Conservation (phyloP, 345 rosid species). For the Eucalyptus curtisii region DNA sequence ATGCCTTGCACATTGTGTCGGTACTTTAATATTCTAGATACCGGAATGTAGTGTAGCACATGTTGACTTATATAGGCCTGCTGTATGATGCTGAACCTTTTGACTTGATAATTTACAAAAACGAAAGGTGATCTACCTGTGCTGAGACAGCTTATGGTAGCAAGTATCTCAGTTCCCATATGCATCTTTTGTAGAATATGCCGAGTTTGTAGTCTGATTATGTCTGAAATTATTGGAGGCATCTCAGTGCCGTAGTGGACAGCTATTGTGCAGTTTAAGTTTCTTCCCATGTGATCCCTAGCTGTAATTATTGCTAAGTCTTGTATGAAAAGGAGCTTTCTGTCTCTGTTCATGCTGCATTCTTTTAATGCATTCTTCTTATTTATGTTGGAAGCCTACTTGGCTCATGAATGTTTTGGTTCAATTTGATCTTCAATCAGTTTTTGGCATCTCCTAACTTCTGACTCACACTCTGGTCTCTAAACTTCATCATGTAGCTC, state of each 20-base stretch:
- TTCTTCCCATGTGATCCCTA: not conserved
- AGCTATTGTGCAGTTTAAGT: not conserved
- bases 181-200: not conserved
- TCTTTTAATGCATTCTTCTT: not conserved
- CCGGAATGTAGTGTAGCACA: not conserved
- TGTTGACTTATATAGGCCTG: not conserved
- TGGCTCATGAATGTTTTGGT: not conserved
- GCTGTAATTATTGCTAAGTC: not conserved
- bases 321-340: not conserved
- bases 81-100: not conserved
- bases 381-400: not conserved
- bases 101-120: not conserved
- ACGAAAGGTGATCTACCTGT: not conserved
- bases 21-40: not conserved
- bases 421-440: not conserved
- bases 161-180: not conserved
- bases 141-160: not conserved
- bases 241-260: not conserved
- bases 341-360: not conserved
- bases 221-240: not conserved
- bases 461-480: not conserved
- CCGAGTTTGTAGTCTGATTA: not conserved
- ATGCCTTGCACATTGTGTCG: not conserved
- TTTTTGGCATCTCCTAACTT: not conserved
- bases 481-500: constrained; percentile 42